These are phyloP conservation scores for Pholiota molesta DNA, from an alignment of 768 basidiomycete species.

Conservation along the genomic window DNA sequence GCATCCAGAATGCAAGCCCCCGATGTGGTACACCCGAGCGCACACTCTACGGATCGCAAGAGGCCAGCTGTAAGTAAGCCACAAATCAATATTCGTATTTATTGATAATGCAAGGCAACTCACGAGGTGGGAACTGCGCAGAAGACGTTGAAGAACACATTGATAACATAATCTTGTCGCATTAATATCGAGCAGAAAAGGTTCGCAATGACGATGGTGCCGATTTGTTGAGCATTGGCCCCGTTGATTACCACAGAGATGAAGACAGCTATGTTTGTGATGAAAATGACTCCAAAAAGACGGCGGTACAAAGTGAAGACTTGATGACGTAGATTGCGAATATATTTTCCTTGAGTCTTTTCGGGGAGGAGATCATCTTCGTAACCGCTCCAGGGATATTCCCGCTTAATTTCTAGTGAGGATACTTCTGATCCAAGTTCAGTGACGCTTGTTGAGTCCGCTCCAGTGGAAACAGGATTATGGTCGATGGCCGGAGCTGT, in stretches of 20 bases:
- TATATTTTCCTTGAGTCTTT: constrained; percentile 48
- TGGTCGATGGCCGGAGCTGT: constrained; percentile 8
- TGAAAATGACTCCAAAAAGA: constrained; percentile 61
- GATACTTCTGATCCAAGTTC: constrained; percentile 29
- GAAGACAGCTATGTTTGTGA: constrained; percentile 55
- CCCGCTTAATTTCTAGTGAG: constrained; percentile 33
- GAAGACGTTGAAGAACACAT: constrained; percentile 56
- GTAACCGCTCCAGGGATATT: constrained; percentile 55
- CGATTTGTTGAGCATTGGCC: constrained; percentile 38
- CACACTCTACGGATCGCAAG: constrained; percentile 53
- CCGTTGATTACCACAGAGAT: constrained; percentile 41
- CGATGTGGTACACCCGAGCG: constrained; percentile 62
- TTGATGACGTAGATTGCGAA: constrained; percentile 57
- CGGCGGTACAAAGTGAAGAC: constrained; percentile 60
- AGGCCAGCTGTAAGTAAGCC: constrained; percentile 46
- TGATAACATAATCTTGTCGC: constrained; percentile 62
- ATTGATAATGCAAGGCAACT: constrained; percentile 20
- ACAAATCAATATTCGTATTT: constrained; percentile 6
- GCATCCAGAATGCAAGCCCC: constrained; percentile 63
- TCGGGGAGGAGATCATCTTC: constrained; percentile 50
- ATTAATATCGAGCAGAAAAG: constrained; percentile 50
- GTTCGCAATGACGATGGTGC: constrained; percentile 47
- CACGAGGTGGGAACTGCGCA: constrained; percentile 53
- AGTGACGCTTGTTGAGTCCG: constrained; percentile 18
- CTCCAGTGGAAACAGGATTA: constrained; percentile 3